Percentiles rank a stretch among this genome's conserved stretches.
phyloP scores from a whole-genome alignment of 2,329 filamentous ascomycete genomes.

The Alternaria tenuissima region DNA sequence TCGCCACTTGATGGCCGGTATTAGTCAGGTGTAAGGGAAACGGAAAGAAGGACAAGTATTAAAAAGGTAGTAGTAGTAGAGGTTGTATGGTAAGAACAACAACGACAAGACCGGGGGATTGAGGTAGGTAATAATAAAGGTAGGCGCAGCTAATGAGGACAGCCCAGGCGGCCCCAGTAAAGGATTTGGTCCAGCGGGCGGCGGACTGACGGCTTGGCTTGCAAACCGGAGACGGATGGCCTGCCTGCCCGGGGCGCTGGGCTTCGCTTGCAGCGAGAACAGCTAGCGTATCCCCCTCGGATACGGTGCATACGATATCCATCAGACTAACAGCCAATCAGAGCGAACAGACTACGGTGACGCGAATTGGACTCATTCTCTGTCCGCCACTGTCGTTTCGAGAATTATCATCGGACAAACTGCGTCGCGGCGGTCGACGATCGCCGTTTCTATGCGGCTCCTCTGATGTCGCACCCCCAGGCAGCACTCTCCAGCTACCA shows the following conservation, averaged over 20 bases:
- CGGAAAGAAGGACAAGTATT: constrained; percentile 20
- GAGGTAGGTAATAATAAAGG: constrained; percentile 24
- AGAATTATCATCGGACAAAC: background rate
- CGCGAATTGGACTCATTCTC: constrained; percentile 4
- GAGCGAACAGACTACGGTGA: background rate
- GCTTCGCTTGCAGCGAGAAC: constrained; percentile 1
- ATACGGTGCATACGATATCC: constrained; percentile 12
- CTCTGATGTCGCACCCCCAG: background rate
- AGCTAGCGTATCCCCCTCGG: background rate
- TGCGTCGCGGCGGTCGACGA: background rate
- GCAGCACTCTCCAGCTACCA: background rate
- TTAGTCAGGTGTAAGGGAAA: constrained; percentile 6
- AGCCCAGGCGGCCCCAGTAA: constrained; percentile 23
- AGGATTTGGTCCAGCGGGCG: constrained; percentile 24
- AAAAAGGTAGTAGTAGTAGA: constrained; percentile 25
- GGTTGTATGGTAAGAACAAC: constrained; percentile 10
- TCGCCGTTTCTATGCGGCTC: constrained; percentile 1
- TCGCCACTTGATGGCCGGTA: constrained; percentile 17
- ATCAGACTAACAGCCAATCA: constrained; percentile 10
- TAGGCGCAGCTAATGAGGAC: constrained; percentile 25
- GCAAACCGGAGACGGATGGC: constrained; percentile 35
- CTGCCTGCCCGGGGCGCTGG: constrained; percentile 23
- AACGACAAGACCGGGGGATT: constrained; percentile 15
- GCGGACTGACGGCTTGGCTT: constrained; percentile 30
- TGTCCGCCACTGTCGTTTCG: constrained; percentile 1